These are phyloP conservation scores for Ceriops zippeliana DNA, from an alignment of 345 rosid species.

Conservation along the genomic window DNA sequence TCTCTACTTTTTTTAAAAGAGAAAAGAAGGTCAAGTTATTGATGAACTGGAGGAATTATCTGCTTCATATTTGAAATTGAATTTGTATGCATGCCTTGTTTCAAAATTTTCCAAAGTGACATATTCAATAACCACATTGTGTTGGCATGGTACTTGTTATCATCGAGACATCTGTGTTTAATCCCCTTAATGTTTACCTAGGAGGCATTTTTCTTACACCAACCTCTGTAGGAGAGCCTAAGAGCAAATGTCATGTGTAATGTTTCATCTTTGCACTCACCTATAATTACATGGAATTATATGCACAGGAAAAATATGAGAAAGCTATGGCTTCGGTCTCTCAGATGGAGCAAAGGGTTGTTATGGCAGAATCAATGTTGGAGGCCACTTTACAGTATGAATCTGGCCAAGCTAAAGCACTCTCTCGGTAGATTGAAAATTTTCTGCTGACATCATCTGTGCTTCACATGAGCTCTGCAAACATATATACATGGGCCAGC, in stretches of 20 bases:
- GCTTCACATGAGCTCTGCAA: neutral
- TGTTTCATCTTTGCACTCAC: slow-evolving; percentile 4
- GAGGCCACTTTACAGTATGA: slow-evolving; percentile 87
- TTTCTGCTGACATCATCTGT: slow-evolving; percentile 3
- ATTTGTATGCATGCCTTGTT: neutral
- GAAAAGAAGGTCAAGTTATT: neutral
- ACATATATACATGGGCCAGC: neutral
- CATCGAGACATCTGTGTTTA: neutral
- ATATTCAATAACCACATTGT: neutral
- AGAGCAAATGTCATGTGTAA: neutral
- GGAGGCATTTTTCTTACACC: neutral
- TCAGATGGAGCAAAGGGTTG: slow-evolving; percentile 79
- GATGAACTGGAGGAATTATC: neutral
- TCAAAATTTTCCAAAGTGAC: neutral
- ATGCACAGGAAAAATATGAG: slow-evolving; percentile 81
- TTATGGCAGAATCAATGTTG: slow-evolving; percentile 84
- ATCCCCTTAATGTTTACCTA: neutral
- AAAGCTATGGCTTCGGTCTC: slow-evolving; percentile 57
- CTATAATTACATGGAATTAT: neutral
- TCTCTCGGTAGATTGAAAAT: slow-evolving; percentile 46
- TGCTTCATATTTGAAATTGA: neutral
- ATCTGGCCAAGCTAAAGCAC: slow-evolving; percentile 70
- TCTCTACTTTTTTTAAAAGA: neutral
- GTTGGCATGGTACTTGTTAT: neutral
- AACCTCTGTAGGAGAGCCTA: neutral